These are phyloP conservation scores for Alloteropsis angusta DNA, from an alignment of 202 grass and related monocot genomes.

Conservation along the genomic window DNA sequence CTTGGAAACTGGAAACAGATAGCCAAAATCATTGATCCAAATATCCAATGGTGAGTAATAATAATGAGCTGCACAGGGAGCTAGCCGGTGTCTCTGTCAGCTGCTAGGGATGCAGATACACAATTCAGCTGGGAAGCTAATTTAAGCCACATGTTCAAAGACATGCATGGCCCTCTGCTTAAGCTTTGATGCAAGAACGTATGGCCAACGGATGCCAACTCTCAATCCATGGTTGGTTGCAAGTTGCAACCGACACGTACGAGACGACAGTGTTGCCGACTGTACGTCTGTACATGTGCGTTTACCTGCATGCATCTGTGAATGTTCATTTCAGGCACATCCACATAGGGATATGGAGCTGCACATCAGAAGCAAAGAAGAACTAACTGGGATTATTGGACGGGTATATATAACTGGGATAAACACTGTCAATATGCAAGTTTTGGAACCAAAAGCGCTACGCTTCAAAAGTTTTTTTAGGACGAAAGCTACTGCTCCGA, in stretches of 20 bases:
- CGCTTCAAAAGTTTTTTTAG: background rate
- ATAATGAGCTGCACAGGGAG: background rate
- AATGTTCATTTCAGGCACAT: background rate
- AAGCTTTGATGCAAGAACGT: background rate
- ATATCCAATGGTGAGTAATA: background rate
- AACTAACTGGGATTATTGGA: background rate
- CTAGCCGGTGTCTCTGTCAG: background rate
- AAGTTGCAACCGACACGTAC: background rate
- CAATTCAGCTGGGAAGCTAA: background rate
- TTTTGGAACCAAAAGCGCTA: no score
- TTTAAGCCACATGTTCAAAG: background rate
- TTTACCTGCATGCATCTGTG: background rate
- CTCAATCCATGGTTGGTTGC: background rate
- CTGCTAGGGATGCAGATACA: background rate
- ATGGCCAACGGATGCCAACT: background rate
- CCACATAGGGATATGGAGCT: background rate
- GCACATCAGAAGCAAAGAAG: background rate
- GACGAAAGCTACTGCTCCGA: background rate
- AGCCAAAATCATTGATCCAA: background rate
- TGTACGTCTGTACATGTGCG: no score
- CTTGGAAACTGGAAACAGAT: background rate
- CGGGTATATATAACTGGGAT: no score
- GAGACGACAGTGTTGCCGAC: background rate
- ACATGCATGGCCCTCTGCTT: slow-evolving; percentile 17
- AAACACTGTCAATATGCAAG: no score